Conservation (phyloP, 1,139 yeast species). For the Lodderomyces beijingensis region DNA sequence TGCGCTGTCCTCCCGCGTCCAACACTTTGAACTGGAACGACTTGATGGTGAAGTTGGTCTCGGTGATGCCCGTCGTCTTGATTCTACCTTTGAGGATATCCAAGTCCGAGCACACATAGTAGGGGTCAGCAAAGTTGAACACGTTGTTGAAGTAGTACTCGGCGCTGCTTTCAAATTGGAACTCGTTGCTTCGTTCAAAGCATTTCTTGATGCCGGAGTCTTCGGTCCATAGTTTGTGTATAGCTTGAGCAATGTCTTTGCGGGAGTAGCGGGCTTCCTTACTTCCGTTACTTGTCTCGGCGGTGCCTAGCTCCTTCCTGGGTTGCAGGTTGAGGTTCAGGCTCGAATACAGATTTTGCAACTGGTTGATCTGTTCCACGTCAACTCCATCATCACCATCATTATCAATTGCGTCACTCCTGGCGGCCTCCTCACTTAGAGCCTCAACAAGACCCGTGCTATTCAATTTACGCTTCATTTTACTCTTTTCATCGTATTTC, state of each 20-base stretch:
- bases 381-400: conserved; percentile 6
- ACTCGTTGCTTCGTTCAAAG: conserved; percentile 62
- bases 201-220: conserved; percentile 67
- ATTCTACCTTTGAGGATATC: conserved; percentile 89
- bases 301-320: background rate
- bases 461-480: conserved; percentile 43
- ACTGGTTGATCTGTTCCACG: background rate
- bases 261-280: conserved; percentile 16
- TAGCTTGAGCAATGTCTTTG: conserved; percentile 61
- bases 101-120: conserved; percentile 68
- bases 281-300: background rate
- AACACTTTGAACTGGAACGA: conserved; percentile 67
- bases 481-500: conserved; percentile 55
- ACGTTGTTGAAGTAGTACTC: conserved; percentile 73
- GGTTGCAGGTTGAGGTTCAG: background rate
- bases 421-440: conserved; percentile 32
- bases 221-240: conserved; percentile 57
- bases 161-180: conserved; percentile 80
- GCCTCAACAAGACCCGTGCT: conserved; percentile 49
- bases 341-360: background rate
- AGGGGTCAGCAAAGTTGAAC: conserved; percentile 54
- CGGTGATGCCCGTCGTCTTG: conserved; percentile 94
- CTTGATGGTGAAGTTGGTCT: conserved; percentile 71
- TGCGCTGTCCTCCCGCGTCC: conserved; percentile 97
- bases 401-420: conserved; percentile 8